Evolutionary conservation across 441 rosid genomes (phyloP), one percentile per base, ranked within the genome.

Genomic region (Euphorbia corollata): DNA sequence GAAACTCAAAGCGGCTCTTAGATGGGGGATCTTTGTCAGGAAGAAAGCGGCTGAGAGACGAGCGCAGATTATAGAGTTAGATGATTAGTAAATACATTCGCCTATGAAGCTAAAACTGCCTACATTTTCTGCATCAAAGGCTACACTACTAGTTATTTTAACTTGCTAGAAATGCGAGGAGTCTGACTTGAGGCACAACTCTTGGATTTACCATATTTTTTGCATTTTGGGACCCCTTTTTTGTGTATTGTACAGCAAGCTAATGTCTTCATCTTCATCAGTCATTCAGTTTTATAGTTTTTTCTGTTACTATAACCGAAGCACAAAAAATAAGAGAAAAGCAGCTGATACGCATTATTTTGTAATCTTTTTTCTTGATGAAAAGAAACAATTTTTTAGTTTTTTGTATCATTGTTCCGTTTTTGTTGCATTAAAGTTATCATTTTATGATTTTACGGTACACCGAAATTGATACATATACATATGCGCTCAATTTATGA

Each of bases 1-100:
- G 61, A 94, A 94, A 84, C 90, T 94, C 68, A 94, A 94, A 78
- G 97, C 99, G 24, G 97, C 97, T 4, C 85, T 94, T 65, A 80
- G 99, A 71, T 91, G 97, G 97, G 97, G 99, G 3, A 81, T 91
- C 74, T 91, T 94, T 71, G 70, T 88, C 56, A 74, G 96, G 80
- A 88, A 89, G 77, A 89, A 79, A 68, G 97, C 96, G 5, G 97
- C 99, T 2, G 97, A 91, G 82, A 82, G 87, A 75, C 83, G 92
- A n/a, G 99, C 97, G 4, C 94, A 83, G 71, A 81, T 94, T 65
- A 84, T 86, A 11, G 87, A 89, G 80, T 75, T 88, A 50, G 96
- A 91, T 18, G 92, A 86, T 4, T 51, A 65, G 1, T 75, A 75
- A 66, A 36, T 34, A 61, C 15, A 3, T 41, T 41, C 47, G 47